Evolutionary conservation across 2,329 filamentous ascomycete genomes (phyloP).

Genomic region (Xylaria sp.): DNA sequence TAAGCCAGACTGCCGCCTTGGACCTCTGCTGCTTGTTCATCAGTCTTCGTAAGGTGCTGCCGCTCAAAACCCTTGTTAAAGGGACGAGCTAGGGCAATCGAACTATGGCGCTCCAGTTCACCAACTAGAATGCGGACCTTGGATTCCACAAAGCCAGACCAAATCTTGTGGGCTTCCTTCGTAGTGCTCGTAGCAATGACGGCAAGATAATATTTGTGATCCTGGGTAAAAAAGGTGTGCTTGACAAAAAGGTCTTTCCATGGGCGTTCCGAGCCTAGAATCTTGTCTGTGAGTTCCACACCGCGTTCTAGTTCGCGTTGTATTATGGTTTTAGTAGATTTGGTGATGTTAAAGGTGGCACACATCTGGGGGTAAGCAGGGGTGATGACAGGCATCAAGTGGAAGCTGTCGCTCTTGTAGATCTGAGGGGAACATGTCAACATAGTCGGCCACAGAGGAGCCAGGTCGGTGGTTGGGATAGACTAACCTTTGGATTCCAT

Average conservation of each 20-base stretch:
- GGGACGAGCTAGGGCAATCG: constrained; percentile 84
- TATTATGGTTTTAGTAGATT: constrained; percentile 86
- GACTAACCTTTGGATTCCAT: constrained; percentile 83
- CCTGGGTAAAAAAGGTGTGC: constrained; percentile 91
- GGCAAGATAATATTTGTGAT: constrained; percentile 95
- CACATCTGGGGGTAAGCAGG: constrained; percentile 98
- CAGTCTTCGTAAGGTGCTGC: constrained; percentile 74
- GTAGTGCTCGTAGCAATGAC: constrained; percentile 84
- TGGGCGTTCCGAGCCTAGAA: constrained; percentile 77
- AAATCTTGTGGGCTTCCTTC: constrained; percentile 85
- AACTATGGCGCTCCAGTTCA: constrained; percentile 81
- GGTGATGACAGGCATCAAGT: constrained; percentile 98
- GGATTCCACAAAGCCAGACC: constrained; percentile 93
- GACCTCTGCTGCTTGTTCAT: constrained; percentile 62
- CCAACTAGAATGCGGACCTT: constrained; percentile 88
- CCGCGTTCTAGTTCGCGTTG: constrained; percentile 83
- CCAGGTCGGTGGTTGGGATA: no score
- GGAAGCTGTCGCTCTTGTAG: constrained; percentile 82
- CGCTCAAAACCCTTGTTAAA: constrained; percentile 95
- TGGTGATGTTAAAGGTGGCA: constrained; percentile 91
- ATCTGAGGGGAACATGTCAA: constrained; percentile 59
- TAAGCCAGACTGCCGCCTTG: constrained; percentile 64
- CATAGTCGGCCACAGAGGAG: constrained; percentile 17
- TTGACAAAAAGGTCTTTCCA: constrained; percentile 92
- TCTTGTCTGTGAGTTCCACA: constrained; percentile 79